A percentile compares a stretch with the other conserved stretches of the same genome.
phyloP scores from a whole-genome alignment of 2,329 filamentous ascomycete species.

The Botrytis squamosa region DNA sequence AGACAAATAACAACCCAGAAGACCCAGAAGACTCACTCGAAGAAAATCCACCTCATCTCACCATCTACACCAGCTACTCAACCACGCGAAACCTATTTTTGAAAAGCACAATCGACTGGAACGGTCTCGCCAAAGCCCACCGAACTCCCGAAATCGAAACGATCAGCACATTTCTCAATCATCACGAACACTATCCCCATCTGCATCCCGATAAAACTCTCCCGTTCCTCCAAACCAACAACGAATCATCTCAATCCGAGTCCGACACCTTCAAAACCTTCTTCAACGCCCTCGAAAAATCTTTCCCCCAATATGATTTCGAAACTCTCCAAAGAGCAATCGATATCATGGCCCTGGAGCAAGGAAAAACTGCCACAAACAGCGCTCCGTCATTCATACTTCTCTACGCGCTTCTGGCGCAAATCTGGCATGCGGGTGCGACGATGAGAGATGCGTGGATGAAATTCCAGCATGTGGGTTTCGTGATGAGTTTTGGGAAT shows the following conservation, averaged over 20 bases:
- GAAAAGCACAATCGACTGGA: neutral
- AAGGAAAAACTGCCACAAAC: neutral
- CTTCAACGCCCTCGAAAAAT: neutral
- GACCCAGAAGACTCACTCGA: neutral
- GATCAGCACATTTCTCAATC: neutral
- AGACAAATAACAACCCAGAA: rapidly evolving
- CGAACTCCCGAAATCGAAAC: neutral
- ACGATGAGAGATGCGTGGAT: neutral
- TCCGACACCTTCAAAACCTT: neutral
- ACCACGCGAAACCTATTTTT: neutral
- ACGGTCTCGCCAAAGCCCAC: neutral
- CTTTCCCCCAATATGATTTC: neutral
- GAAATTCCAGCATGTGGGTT: neutral
- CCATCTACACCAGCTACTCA: neutral
- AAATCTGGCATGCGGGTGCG: neutral
- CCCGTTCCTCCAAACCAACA: neutral
- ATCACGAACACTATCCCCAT: neutral
- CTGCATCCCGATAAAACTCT: rapidly evolving
- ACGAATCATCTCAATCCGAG: neutral
- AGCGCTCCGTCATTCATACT: neutral
- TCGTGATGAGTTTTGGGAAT: neutral
- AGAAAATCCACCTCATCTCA: neutral
- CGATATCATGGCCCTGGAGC: neutral
- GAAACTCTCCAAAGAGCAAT: neutral
- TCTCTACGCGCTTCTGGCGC: neutral